A percentile compares a stretch with the other conserved stretches of the same genome.
Conservation (phyloP, 2,329 filamentous ascomycete genomes). For the Polychaeton citri region DNA sequence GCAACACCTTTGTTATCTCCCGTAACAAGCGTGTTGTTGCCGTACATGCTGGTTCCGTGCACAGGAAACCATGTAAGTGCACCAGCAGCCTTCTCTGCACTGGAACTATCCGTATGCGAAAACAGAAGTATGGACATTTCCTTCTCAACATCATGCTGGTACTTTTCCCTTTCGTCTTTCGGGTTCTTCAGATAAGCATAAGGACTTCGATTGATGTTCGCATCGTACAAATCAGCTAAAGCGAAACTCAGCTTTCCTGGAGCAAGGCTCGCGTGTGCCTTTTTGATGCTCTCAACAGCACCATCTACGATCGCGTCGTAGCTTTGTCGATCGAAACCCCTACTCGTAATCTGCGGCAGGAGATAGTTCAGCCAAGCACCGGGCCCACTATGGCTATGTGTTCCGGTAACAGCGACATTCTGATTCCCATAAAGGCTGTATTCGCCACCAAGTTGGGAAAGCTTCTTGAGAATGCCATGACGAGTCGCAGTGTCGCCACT, state of each 20-base stretch:
- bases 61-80: conserved; percentile 84
- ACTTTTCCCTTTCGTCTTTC: conserved; percentile 55
- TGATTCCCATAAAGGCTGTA: conserved; percentile 64
- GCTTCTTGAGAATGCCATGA: conserved; percentile 68
- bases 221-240: conserved; percentile 54
- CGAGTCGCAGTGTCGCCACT: conserved; percentile 81
- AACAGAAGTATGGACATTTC: conserved; percentile 70
- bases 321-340: conserved; percentile 75
- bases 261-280: conserved; percentile 60
- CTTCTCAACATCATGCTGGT: conserved; percentile 57
- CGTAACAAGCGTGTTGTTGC: conserved; percentile 80
- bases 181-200: conserved; percentile 85
- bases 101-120: conserved; percentile 46
- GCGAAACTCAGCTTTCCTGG: conserved; percentile 61
- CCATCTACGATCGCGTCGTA: conserved; percentile 84
- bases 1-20: conserved; percentile 98
- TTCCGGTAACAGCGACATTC: conserved; percentile 83
- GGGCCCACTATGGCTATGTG: conserved; percentile 83
- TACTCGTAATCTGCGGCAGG: conserved; percentile 76
- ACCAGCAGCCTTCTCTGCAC: conserved; percentile 58
- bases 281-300: conserved; percentile 64
- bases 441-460: conserved; percentile 54
- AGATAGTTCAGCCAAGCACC: conserved; percentile 93
- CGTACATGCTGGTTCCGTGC: conserved; percentile 80
- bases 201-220: conserved; percentile 79